phyloP scores from a whole-genome alignment of 306 rosid species.

The Prunus armeniaca region DNA sequence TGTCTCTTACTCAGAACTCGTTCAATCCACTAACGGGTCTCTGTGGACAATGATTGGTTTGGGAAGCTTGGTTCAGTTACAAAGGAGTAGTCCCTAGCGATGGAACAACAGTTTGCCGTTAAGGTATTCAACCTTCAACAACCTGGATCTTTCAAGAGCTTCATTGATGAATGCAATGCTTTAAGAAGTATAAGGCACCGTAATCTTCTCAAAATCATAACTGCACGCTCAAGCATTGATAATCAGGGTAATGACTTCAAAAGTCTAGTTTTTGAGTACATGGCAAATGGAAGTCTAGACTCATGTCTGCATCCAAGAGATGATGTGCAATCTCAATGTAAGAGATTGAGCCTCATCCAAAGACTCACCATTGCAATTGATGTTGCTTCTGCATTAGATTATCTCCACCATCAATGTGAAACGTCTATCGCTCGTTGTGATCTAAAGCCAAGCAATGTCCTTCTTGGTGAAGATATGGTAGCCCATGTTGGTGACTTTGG shows the following conservation, averaged over 20 bases:
- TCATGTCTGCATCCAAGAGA: slow-evolving; percentile 30
- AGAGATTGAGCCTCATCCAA: slow-evolving; percentile 27
- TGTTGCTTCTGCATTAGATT: slow-evolving; percentile 35
- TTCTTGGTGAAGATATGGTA: too few relatives aligned
- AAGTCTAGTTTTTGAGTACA: slow-evolving; percentile 37
- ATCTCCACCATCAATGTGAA: slow-evolving; percentile 32
- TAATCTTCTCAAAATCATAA: slow-evolving; percentile 45
- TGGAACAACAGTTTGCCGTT: slow-evolving; percentile 24
- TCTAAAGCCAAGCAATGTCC: too few relatives aligned
- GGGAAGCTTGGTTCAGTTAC: slow-evolving; percentile 37
- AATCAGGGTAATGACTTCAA: slow-evolving; percentile 37
- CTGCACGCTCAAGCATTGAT: slow-evolving; percentile 28
- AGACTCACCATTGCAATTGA: slow-evolving; percentile 31
- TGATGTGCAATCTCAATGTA: neutral
- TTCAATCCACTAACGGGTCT: slow-evolving; percentile 2
- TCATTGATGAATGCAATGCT: slow-evolving; percentile 37
- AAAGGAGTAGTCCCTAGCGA: slow-evolving; percentile 23
- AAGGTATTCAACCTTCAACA: slow-evolving; percentile 50
- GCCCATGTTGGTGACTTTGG: slow-evolving; percentile 37
- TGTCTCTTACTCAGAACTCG: neutral
- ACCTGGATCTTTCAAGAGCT: slow-evolving; percentile 41
- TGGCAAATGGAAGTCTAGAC: slow-evolving; percentile 34
- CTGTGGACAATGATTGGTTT: slow-evolving; percentile 30
- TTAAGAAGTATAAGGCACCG: slow-evolving; percentile 31
- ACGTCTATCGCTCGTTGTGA: slow-evolving; percentile 30